Evolutionary conservation across 202 grass and related monocot species (phyloP).

Genomic region (Sporobolus alterniflorus): DNA sequence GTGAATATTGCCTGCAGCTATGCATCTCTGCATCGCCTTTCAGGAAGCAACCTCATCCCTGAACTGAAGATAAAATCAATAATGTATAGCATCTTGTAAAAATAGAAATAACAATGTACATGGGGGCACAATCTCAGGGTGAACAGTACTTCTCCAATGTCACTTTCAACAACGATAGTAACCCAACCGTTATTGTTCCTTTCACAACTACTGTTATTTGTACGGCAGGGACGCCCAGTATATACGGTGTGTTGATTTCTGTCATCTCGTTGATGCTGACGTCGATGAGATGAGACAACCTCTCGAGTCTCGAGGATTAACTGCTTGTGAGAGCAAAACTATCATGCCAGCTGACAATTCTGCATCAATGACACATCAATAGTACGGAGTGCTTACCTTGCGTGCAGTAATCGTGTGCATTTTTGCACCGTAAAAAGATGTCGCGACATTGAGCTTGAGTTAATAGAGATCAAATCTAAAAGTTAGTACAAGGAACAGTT

Average conservation of each 20-base stretch:
- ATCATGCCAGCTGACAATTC: conserved; percentile 9
- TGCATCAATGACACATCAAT: neutral
- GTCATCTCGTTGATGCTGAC: conserved; percentile 38
- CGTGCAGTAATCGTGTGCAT: neutral
- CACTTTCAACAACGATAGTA: neutral
- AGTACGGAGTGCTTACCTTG: neutral
- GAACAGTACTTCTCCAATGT: neutral
- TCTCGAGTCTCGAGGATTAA: no score
- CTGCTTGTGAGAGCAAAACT: neutral
- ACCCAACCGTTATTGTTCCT: conserved; percentile 26
- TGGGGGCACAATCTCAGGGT: neutral
- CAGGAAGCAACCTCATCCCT: no score
- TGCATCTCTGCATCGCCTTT: neutral
- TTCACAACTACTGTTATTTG: conserved; percentile 27
- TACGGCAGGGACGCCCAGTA: conserved; percentile 16
- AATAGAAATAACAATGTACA: neutral
- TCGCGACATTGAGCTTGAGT: neutral
- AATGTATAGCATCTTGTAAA: neutral
- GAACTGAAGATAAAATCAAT: neutral
- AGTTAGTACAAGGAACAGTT: neutral
- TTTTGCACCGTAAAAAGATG: conserved; percentile 25
- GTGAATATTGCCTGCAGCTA: neutral
- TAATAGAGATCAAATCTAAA: neutral
- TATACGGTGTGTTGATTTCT: conserved; percentile 10
- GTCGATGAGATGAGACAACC: conserved; percentile 15